Evolutionary conservation across 176 grass and related monocot genomes (phyloP).

Genomic region (Phoenix dactylifera): DNA sequence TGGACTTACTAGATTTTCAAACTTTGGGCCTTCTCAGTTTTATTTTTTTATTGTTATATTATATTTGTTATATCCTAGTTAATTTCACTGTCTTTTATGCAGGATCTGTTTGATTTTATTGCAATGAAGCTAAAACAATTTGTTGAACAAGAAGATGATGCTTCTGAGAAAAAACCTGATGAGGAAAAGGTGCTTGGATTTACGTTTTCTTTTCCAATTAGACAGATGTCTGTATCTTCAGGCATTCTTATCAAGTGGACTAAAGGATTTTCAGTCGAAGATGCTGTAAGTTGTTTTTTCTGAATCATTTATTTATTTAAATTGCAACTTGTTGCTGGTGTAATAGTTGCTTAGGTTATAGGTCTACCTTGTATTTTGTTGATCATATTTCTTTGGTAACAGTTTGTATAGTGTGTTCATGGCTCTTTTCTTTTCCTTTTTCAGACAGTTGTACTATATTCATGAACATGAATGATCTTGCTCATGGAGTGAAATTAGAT

Average conservation of each 20-base stretch:
- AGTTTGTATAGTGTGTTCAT: no score
- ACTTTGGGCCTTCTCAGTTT: not conserved
- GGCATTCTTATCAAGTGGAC: conserved; percentile 81
- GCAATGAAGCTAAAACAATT: conserved; percentile 54
- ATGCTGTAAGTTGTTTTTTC: conserved; percentile 50
- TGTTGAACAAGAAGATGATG: conserved; percentile 42
- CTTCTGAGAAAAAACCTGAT: conserved; percentile 19
- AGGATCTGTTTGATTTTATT: conserved; percentile 80
- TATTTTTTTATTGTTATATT: not conserved
- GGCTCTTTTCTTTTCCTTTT: no score
- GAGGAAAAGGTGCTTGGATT: conserved; percentile 57
- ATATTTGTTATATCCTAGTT: not conserved
- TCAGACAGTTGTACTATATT: no score
- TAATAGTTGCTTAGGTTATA: no score
- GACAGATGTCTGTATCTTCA: conserved; percentile 70
- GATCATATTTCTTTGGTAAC: no score
- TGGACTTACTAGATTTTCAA: no score
- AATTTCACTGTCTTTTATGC: conserved; percentile 23
- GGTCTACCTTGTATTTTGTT: no score
- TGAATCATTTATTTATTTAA: no score
- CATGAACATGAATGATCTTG: no score
- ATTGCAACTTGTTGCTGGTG: no score
- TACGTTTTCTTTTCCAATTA: conserved; percentile 91
- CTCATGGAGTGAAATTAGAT: no score
- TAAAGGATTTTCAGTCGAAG: conserved; percentile 78